phyloP scores from a whole-genome alignment of 257 asterid species.

The Thymus mandschuricus region DNA sequence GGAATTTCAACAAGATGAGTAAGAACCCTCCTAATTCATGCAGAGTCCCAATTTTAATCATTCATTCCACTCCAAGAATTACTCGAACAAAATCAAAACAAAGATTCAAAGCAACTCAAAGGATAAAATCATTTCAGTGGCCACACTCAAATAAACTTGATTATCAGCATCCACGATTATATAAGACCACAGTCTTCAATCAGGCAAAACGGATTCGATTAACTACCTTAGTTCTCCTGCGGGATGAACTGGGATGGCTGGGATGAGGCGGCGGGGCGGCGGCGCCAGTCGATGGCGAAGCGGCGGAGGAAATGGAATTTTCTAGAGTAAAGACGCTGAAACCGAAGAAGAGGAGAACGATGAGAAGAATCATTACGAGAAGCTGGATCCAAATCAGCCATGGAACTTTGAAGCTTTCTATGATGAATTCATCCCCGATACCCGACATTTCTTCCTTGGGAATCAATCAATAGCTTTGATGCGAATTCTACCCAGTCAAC shows the following conservation, averaged over 20 bases:
- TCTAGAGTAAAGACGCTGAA: constrained; percentile 50
- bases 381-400: constrained; percentile 89
- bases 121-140: background rate
- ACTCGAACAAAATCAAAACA: background rate
- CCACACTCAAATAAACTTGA: background rate
- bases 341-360: constrained; percentile 59
- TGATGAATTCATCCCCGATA: constrained; percentile 62
- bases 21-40: background rate
- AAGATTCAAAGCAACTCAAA: background rate
- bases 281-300: constrained; percentile 34
- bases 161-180: too few relatives aligned
- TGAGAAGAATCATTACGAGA: constrained; percentile 63
- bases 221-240: constrained; percentile 43
- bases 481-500: constrained; percentile 11
- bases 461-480: background rate
- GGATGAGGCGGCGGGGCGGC: constrained; percentile 32
- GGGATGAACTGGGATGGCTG: constrained; percentile 43
- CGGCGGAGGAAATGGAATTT: constrained; percentile 39
- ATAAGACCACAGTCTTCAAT: background rate
- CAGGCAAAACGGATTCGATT: background rate
- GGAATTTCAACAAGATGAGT: constrained; percentile 10
- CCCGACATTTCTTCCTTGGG: constrained; percentile 48
- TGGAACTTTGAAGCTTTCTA: constrained; percentile 62
- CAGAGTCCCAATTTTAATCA: background rate
- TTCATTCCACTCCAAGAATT: background rate